phyloP scores from a whole-genome alignment of 768 basidiomycete species.

The Amanita pseudoporphyria region DNA sequence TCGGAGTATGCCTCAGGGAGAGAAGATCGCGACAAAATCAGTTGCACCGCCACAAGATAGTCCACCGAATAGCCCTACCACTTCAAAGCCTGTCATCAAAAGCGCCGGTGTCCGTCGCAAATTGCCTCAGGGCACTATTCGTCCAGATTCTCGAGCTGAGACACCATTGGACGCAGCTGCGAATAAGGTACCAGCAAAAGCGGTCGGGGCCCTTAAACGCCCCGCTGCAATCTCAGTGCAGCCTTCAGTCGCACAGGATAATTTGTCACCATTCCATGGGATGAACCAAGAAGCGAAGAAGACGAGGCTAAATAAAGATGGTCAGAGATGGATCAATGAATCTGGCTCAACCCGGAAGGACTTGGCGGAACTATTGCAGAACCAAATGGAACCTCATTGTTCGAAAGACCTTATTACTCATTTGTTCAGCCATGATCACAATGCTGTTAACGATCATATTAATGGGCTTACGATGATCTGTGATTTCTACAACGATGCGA shows the following conservation, averaged over 20 bases:
- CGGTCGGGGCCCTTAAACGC: constrained; percentile 33
- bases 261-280: constrained; percentile 37
- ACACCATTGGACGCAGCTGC: constrained; percentile 25
- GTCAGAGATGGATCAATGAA: constrained; percentile 78
- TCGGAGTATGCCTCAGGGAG: constrained; percentile 14
- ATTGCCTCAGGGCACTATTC: constrained; percentile 50
- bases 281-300: constrained; percentile 57
- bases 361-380: constrained; percentile 73
- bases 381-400: constrained; percentile 84
- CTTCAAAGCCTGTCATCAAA: constrained; percentile 37
- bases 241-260: constrained; percentile 12
- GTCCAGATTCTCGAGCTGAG: constrained; percentile 42
- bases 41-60: constrained; percentile 15
- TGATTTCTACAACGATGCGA: constrained; percentile 61
- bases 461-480: constrained; percentile 64
- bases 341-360: constrained; percentile 78
- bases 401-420: constrained; percentile 66
- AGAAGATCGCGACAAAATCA: constrained; percentile 17
- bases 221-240: constrained; percentile 27
- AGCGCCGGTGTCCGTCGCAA: constrained; percentile 61
- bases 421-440: constrained; percentile 94
- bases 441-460: constrained; percentile 87
- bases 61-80: constrained; percentile 35
- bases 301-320: constrained; percentile 62
- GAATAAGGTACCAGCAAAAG: constrained; percentile 24